phyloP scores from a whole-genome alignment of 2,329 filamentous ascomycete species.

The Fusarium duplospermum region DNA sequence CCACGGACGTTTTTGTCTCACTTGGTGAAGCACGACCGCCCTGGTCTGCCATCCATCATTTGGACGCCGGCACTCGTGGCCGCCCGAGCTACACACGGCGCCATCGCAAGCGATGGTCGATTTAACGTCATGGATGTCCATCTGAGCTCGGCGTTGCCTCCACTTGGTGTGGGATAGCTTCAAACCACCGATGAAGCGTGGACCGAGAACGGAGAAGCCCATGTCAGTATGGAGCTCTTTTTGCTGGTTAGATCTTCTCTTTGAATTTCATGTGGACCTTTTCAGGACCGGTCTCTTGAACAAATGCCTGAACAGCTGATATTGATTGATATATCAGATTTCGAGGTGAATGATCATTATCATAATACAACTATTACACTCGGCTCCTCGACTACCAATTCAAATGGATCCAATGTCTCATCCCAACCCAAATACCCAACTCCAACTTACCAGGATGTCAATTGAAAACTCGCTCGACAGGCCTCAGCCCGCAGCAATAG shows the following conservation, averaged over 20 bases:
- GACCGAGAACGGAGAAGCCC: conserved; percentile 27
- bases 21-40: conserved; percentile 18
- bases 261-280: not conserved
- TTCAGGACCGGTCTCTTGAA: not conserved
- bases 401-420: not conserved
- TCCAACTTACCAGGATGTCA: conserved; percentile 10
- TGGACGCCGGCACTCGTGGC: conserved; percentile 29
- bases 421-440: not conserved
- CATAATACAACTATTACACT: not conserved
- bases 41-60: conserved; percentile 6
- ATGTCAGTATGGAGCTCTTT: conserved; percentile 25
- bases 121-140: conserved; percentile 40
- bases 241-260: not conserved
- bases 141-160: conserved; percentile 29
- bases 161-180: conserved; percentile 39
- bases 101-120: conserved; percentile 23
- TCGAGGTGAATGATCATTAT: not conserved
- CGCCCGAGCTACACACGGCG: conserved; percentile 26
- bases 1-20: conserved; percentile 37
- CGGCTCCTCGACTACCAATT: not conserved
- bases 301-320: not conserved
- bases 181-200: conserved; percentile 18
- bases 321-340: not conserved
- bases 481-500: conserved; percentile 27
- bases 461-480: conserved; percentile 18